Conservation (phyloP, 1,139 yeast species). For the Scheffersomyces insectosa region DNA sequence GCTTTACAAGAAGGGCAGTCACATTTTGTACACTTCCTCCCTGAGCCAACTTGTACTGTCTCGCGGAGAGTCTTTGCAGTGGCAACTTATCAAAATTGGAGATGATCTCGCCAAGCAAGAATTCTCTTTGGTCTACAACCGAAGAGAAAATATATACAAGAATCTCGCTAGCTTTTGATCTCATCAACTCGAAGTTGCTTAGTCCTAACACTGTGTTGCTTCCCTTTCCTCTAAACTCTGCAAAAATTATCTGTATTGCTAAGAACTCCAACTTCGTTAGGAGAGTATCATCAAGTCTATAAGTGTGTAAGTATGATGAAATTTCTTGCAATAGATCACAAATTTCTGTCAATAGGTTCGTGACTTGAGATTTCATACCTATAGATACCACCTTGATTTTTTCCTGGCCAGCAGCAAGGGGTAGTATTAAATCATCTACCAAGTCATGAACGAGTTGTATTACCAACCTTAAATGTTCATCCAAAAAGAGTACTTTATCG, state of each 20-base stretch:
- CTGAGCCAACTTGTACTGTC: constrained; percentile 42
- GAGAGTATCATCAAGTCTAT: constrained; percentile 10
- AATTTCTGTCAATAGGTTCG: constrained; percentile 5
- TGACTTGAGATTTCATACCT: constrained; percentile 4
- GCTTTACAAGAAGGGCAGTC: constrained; percentile 43
- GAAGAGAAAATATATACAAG: constrained; percentile 46
- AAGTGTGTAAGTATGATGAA: constrained; percentile 4
- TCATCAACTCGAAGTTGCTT: constrained; percentile 29
- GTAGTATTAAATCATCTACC: constrained; percentile 36
- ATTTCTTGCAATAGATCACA: constrained; percentile 1
- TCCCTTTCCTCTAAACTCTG: constrained; percentile 22
- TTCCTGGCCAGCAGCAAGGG: constrained; percentile 6
- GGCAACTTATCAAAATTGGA: constrained; percentile 52
- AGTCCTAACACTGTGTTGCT: constrained; percentile 9
- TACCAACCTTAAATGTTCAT: constrained; percentile 41
- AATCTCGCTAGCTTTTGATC: constrained; percentile 35
- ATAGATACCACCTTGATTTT: background rate
- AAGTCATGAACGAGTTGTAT: constrained; percentile 38
- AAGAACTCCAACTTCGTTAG: constrained; percentile 55
- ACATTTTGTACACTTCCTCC: constrained; percentile 52
- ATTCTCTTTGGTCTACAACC: constrained; percentile 53
- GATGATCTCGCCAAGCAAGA: constrained; percentile 62
- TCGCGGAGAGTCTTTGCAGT: constrained; percentile 37
- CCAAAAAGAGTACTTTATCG: constrained; percentile 47
- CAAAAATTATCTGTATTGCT: constrained; percentile 38